Conservation (phyloP, 1,139 yeast genomes). For the Geotrichum cucujoidarum region DNA sequence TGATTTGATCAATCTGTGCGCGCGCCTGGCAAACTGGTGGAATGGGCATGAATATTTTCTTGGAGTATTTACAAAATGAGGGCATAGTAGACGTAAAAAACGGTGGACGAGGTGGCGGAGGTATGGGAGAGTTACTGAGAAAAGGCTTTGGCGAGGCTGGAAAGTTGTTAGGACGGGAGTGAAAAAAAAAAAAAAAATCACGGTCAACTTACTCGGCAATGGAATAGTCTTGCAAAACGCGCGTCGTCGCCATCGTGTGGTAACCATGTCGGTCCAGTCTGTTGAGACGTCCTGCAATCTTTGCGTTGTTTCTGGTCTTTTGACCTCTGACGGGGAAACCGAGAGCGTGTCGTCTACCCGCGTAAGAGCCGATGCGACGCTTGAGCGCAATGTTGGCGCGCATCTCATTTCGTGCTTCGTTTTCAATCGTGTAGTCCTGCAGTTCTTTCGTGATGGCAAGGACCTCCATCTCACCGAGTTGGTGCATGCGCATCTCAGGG, state of each 20-base stretch:
- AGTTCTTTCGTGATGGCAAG: conserved; percentile 84
- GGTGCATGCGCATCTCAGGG: conserved; percentile 92
- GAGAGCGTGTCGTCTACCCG: conserved; percentile 87
- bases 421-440: conserved; percentile 77
- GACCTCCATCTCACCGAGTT: conserved; percentile 80
- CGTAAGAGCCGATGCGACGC: conserved; percentile 76
- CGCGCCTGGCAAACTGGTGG: not conserved
- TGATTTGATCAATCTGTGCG: too few species aligned
- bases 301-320: conserved; percentile 83
- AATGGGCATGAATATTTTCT: too few species aligned
- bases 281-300: conserved; percentile 83
- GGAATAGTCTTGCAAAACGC: conserved; percentile 3
- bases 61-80: not conserved
- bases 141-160: conserved; percentile 4
- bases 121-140: not conserved
- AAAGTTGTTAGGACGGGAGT: too few species aligned
- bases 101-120: not conserved
- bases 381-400: conserved; percentile 76
- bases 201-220: conserved; percentile 6
- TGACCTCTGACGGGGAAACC: conserved; percentile 88
- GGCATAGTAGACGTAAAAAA: too few species aligned
- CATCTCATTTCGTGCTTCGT: conserved; percentile 73
- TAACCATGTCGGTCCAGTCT: conserved; percentile 32
- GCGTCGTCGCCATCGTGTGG: conserved; percentile 7
- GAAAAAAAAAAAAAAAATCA: too few species aligned